Evolutionary conservation across 139 green algal genomes (phyloP).

Genomic region (Volvox reticuliferus): DNA sequence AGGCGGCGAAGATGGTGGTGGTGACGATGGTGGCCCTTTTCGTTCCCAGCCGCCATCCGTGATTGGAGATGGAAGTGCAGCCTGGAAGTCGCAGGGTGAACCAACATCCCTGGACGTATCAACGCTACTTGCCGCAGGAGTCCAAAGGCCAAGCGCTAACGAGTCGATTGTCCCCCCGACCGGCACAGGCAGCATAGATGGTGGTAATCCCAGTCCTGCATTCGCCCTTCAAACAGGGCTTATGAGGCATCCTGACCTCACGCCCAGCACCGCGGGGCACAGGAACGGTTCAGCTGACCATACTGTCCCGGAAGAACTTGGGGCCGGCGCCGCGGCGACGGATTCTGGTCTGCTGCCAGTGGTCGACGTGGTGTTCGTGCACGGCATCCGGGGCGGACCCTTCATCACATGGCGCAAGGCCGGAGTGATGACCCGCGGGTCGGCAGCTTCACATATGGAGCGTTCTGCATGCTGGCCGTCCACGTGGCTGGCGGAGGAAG

Average conservation of each 20-base stretch:
- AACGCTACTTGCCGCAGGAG: no score
- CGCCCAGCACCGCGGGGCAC: no score
- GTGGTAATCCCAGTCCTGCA: background rate
- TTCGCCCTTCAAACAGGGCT: background rate
- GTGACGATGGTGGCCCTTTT: background rate
- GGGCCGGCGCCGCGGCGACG: background rate
- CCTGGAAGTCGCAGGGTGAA: no score
- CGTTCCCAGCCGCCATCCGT: no score
- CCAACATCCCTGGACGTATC: no score
- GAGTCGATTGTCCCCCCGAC: no score
- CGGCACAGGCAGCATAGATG: background rate
- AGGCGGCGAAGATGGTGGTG: no score
- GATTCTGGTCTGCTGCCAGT: background rate
- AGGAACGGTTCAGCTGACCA: no score
- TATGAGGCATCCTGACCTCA: background rate
- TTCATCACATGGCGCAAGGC: conserved; percentile 87
- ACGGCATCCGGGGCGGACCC: conserved; percentile 88
- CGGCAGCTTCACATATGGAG: conserved; percentile 48
- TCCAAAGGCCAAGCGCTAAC: no score
- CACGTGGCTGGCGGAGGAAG: conserved; percentile 76
- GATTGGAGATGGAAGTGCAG: no score
- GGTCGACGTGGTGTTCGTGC: conserved; percentile 92
- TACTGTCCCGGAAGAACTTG: no score
- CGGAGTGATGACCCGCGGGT: conserved; percentile 18
- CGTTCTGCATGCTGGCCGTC: conserved; percentile 77